These are phyloP conservation scores for Lactifluus piperatus DNA, from an alignment of 768 basidiomycete species.

Conservation along the genomic window DNA sequence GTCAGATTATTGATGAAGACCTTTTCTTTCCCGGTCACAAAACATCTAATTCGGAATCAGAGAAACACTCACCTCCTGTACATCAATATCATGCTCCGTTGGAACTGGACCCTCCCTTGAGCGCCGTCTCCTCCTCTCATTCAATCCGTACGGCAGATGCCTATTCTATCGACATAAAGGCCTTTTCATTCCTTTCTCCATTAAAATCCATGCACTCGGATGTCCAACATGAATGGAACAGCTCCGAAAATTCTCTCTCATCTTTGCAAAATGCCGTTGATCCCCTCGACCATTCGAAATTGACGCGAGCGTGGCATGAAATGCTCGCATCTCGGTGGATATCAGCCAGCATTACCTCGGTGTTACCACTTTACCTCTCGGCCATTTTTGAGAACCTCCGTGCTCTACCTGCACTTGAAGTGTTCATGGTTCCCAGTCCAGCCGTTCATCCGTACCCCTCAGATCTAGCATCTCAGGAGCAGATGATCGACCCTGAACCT, in stretches of 20 bases:
- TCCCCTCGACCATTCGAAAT: constrained; percentile 16
- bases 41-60: not conserved
- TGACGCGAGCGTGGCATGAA: constrained; percentile 18
- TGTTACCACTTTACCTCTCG: constrained; percentile 18
- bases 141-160: not conserved
- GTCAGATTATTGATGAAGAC: constrained; percentile 65
- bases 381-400: constrained; percentile 16
- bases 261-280: not conserved
- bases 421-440: constrained; percentile 3
- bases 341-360: constrained; percentile 14
- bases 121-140: not conserved
- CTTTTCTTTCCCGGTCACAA: constrained; percentile 53
- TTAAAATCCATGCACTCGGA: not conserved
- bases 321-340: constrained; percentile 18
- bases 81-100: not conserved
- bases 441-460: not conserved
- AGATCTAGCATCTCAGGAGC: not conserved
- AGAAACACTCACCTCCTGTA: not conserved
- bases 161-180: not conserved
- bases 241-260: not conserved
- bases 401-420: constrained; percentile 18
- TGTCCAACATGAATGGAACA: not conserved
- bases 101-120: not conserved
- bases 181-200: not conserved
- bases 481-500: constrained; percentile 15